A percentile compares a stretch with the other conserved stretches of the same genome.
Evolutionary conservation across 1,284 basidiomycete genomes (phyloP).

Genomic region (Cystobasidium slooffiae): DNA sequence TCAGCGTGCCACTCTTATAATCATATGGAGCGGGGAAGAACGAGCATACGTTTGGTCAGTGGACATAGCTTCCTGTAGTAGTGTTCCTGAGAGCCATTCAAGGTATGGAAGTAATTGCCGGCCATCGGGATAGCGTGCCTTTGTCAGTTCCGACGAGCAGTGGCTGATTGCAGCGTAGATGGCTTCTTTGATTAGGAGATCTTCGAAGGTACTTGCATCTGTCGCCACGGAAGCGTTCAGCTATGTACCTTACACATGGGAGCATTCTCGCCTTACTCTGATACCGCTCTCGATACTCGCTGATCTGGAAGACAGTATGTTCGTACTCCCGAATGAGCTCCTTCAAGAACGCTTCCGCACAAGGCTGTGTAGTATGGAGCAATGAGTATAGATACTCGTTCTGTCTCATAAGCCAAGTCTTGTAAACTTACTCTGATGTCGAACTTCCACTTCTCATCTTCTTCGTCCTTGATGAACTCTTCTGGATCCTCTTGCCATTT

Average conservation of each 20-base stretch:
- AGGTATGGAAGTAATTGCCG: slow-evolving; percentile 44
- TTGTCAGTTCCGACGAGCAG: slow-evolving; percentile 42
- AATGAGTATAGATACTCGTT: neutral
- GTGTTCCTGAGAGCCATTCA: slow-evolving; percentile 43
- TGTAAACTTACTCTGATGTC: slow-evolving; percentile 48
- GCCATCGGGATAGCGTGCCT: neutral
- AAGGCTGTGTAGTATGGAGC: slow-evolving; percentile 38
- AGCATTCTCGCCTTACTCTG: no score
- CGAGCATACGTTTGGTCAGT: slow-evolving; percentile 48
- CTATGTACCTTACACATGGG: no score
- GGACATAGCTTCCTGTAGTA: slow-evolving; percentile 45
- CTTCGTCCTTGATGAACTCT: slow-evolving; percentile 53
- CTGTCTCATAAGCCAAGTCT: neutral
- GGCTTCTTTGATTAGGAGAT: slow-evolving; percentile 49
- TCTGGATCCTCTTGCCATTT: slow-evolving; percentile 52
- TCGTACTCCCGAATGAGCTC: slow-evolving; percentile 47
- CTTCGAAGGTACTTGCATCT: slow-evolving; percentile 46
- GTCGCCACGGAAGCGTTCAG: neutral
- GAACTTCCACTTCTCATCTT: slow-evolving; percentile 51
- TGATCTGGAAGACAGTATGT: slow-evolving; percentile 25
- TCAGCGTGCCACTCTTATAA: neutral
- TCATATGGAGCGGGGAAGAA: no score
- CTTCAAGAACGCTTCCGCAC: slow-evolving; percentile 49
- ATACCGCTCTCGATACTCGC: neutral
- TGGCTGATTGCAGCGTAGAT: slow-evolving; percentile 52